phyloP scores from a whole-genome alignment of 495 filamentous ascomycete genomes.

The Neurospora pannonica region DNA sequence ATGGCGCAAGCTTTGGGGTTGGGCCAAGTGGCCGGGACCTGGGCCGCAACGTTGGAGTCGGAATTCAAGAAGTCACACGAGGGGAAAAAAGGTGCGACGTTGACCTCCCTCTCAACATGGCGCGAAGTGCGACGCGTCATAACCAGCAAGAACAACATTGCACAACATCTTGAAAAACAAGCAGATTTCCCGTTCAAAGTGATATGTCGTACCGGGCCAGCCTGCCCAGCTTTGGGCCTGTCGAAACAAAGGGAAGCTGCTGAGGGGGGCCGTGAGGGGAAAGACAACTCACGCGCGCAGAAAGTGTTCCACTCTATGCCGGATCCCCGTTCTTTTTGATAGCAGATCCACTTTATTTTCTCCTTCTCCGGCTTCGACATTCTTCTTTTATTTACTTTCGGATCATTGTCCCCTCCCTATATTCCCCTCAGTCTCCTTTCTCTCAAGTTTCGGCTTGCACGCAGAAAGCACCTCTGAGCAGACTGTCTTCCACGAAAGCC shows the following conservation, averaged over 20 bases:
- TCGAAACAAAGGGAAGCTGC: background rate
- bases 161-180: background rate
- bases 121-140: background rate
- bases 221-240: background rate
- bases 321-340: background rate
- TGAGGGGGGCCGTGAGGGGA: background rate
- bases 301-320: background rate
- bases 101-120: background rate
- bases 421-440: background rate
- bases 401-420: background rate
- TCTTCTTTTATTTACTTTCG: background rate
- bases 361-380: background rate
- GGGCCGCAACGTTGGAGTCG: background rate
- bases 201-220: background rate
- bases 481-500: background rate
- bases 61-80: background rate
- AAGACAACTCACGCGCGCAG: background rate
- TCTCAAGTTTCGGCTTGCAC: background rate
- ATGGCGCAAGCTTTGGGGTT: background rate
- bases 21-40: background rate
- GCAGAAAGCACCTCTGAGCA: background rate
- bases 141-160: background rate
- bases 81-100: background rate
- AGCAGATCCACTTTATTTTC: background rate
- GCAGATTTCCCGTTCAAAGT: background rate